Base-by-base conservation (phyloP, 2,329 filamentous ascomycete genomes). In the Colletotrichum lindemuthianum region DNA sequence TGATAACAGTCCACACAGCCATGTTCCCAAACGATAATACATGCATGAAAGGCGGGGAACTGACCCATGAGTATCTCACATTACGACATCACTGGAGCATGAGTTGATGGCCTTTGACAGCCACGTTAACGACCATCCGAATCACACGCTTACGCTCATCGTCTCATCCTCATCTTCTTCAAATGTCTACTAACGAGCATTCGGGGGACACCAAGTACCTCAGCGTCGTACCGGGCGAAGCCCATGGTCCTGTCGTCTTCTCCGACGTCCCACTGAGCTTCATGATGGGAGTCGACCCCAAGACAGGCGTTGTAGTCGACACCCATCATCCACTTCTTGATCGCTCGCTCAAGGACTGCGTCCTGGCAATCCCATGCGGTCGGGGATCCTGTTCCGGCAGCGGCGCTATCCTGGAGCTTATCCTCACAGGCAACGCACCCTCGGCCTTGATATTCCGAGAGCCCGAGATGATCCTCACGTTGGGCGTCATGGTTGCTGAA, bases 351-450 rank as follows among this genome's bases (percentile, higher is more conserved):
- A 67, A 72, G 3, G 71, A 70, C 10, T 69, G 69, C 0, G 69
- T 83, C 2, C 71, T 84, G 0, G 81, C 77, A 1, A 79, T 83
- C 12, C 81, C 82, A 0, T 70, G 76, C 15, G 76, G 81, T n/a
- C 76, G 81, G 16, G 81, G 81, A 2, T 84, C 82, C 7, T 84
- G 80, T 45, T 75, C 78, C 0, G 82, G 80, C 0, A 83, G 81
- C 12, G 74, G 74, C 1, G 76, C 79, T 1, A 73, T 83, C n/a
- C 67, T 84, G 6, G 80, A 84, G 66, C 67, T 83, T 0, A 51
- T 84, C 0, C 70, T 83, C 2, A 78, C 78, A 15, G 71, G 71
- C 1, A 74, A 70, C 8, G 76, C 72, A 0, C 82, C 81, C 0
- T 68, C 63, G 3, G 81, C 75, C 0, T 59, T 84, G 13, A 67